Evolutionary conservation across 2,329 filamentous ascomycete species (phyloP).

Genomic region (Ophioceras dolichostomum): DNA sequence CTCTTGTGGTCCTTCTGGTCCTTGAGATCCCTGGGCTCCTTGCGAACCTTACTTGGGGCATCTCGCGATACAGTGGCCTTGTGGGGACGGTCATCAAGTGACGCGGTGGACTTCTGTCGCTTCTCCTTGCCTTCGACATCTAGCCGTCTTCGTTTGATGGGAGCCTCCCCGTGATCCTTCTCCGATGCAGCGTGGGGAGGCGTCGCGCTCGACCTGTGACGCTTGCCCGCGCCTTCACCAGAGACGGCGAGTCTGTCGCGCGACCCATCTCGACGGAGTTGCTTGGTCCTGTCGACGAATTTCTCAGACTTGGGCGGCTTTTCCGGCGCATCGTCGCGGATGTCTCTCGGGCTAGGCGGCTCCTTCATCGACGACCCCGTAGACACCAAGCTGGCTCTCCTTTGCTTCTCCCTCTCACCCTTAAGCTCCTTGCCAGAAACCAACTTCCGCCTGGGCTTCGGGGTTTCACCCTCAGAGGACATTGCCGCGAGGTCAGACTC

Average conservation of each 20-base stretch:
- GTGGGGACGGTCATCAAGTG: slow-evolving; percentile 31
- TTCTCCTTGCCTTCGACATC: slow-evolving; percentile 41
- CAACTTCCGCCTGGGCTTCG: slow-evolving; percentile 50
- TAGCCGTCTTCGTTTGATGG: slow-evolving; percentile 43
- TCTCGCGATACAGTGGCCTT: slow-evolving; percentile 31
- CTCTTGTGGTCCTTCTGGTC: slow-evolving; percentile 28
- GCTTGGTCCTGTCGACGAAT: slow-evolving; percentile 47
- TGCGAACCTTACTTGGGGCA: slow-evolving; percentile 15
- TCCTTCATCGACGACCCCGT: slow-evolving; percentile 41
- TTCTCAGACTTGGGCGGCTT: slow-evolving; percentile 39
- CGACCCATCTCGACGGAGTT: slow-evolving; percentile 48
- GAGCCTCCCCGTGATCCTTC: slow-evolving; percentile 37
- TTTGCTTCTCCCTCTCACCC: slow-evolving; percentile 44
- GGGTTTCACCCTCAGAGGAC: slow-evolving; percentile 43
- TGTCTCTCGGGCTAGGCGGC: slow-evolving; percentile 37
- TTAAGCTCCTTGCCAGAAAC: slow-evolving; percentile 51
- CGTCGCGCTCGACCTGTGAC: slow-evolving; percentile 46
- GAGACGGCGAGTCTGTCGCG: slow-evolving; percentile 38
- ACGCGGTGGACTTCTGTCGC: slow-evolving; percentile 26
- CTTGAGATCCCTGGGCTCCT: slow-evolving; percentile 2
- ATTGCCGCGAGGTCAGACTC: slow-evolving; percentile 40
- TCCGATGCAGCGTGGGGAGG: slow-evolving; percentile 41
- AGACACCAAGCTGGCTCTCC: slow-evolving; percentile 45
- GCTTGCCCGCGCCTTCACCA: slow-evolving; percentile 41
- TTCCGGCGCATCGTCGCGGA: slow-evolving; percentile 35